Percentiles rank a stretch among this genome's conserved stretches.
phyloP scores from a whole-genome alignment of 352 stramenopile genomes.

The Phytopythium montanum region DNA sequence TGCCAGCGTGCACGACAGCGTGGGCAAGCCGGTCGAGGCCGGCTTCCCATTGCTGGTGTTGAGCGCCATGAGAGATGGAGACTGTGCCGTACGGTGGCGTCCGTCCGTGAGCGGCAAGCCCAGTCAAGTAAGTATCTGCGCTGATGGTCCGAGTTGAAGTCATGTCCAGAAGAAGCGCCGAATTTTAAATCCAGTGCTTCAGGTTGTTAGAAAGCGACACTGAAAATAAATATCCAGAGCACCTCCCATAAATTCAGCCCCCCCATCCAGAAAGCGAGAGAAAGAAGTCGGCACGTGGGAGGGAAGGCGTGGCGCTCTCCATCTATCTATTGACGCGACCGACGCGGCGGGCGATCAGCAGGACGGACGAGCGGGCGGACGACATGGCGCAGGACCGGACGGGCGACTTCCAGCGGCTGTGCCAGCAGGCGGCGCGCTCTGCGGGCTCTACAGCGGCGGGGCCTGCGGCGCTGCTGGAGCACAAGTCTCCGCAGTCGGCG shows the following conservation, averaged over 20 bases:
- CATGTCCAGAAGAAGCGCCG: too few relatives aligned
- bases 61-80: too few relatives aligned
- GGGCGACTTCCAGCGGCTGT: conserved; percentile 62
- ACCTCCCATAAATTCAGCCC: neutral
- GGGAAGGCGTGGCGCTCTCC: neutral
- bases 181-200: too few relatives aligned
- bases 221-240: too few relatives aligned
- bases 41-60: too few relatives aligned
- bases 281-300: neutral
- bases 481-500: conserved; percentile 38
- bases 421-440: conserved; percentile 41
- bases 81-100: too few relatives aligned
- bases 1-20: too few relatives aligned
- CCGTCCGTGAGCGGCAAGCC: too few relatives aligned
- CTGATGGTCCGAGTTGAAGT: too few relatives aligned
- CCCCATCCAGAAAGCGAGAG: neutral
- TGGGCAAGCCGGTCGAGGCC: too few relatives aligned
- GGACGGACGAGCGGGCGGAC: conserved; percentile 8
- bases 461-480: conserved; percentile 26
- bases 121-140: too few relatives aligned
- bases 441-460: conserved; percentile 24
- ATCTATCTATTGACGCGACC: conserved; percentile 8
- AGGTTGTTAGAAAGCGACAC: too few relatives aligned
- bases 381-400: conserved; percentile 70
- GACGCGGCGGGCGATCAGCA: neutral